Evolutionary conservation across 2,329 filamentous ascomycete species (phyloP), one percentile per base, ranked within the genome.

Genomic region (Hortaea werneckii): DNA sequence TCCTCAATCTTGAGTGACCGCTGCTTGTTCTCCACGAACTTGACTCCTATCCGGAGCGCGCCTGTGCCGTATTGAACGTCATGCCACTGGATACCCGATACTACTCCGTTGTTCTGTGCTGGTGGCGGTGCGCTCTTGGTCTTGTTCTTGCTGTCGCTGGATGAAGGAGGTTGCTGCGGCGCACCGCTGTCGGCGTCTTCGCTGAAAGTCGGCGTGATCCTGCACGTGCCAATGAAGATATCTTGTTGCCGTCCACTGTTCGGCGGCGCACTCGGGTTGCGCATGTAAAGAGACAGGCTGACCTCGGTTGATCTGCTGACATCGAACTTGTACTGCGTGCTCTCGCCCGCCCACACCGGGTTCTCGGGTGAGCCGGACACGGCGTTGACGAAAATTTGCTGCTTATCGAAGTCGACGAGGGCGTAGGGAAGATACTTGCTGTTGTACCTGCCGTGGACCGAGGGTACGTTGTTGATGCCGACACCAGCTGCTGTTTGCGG

Each of bases 241-340:
- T 98, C 92, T 64, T 95, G 87, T 64, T 86, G 94, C 58, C 92
- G 82, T 44, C 89, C 90, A 13, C 85, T 83, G 48, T 87, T 87
- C n/a, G 85, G 83, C 42, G 86, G 75, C 27, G 90, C 87, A 45
- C 80, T 80, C 30, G 92, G 92, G 63, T 98, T 96, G 56, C 92
- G 84, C 64, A 98, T 83, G 67, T 95, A 98, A 37, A 98, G 73
- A 56, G 95, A 90, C 27, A 96, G 82, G 50, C 82, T 86, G 49
- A 98, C 74, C 58, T 96, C 90, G 1, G 89, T 95, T 43, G 88
- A 85, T 60, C 92, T 79, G 46, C 92, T 96, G 50, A 98, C 92
- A 73, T 98, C 92, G 66, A 98, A 98, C 70, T 98, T 98, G 78
- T 95, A 98, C 61, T 94, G 88, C n/a, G 92, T 98, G 67, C 90